A percentile compares a stretch with the other conserved stretches of the same genome.
These are phyloP conservation scores for Beta vulgaris DNA, from an alignment of 148 eudicot genomes.

Conservation along the genomic window DNA sequence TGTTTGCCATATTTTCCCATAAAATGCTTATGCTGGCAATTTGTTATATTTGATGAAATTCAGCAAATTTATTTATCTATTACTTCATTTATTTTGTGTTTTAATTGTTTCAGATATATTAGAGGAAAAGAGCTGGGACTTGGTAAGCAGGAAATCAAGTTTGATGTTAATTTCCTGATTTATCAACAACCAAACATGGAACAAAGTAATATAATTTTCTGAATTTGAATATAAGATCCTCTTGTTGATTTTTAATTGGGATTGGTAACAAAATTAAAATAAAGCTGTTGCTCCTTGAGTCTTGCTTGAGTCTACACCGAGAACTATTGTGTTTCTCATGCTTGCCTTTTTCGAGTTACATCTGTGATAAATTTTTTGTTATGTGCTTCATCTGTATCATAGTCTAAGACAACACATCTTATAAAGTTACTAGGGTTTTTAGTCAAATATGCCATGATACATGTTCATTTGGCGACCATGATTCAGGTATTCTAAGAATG, in stretches of 20 bases:
- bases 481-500: background rate
- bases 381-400: background rate
- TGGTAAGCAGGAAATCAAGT: background rate
- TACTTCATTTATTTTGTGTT: background rate
- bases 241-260: background rate
- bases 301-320: background rate
- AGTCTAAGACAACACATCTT: background rate
- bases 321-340: background rate
- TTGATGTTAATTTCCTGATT: conserved; percentile 18
- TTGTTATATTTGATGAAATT: too few relatives aligned
- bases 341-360: background rate
- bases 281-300: background rate
- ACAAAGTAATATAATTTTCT: conserved; percentile 24
- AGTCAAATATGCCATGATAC: background rate
- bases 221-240: background rate
- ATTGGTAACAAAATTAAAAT: background rate
- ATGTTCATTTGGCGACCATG: background rate
- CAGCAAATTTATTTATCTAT: too few relatives aligned
- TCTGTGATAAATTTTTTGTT: background rate
- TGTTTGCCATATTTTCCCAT: too few relatives aligned
- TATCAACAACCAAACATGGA: conserved; percentile 20
- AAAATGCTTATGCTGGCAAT: too few relatives aligned
- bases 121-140: background rate
- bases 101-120: conserved; percentile 18
- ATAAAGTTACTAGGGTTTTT: background rate